Percentiles rank a stretch among this genome's conserved stretches.
phyloP scores from a whole-genome alignment of 2,329 filamentous ascomycete species.

The Ophiocordyceps camponoti-leonardi region DNA sequence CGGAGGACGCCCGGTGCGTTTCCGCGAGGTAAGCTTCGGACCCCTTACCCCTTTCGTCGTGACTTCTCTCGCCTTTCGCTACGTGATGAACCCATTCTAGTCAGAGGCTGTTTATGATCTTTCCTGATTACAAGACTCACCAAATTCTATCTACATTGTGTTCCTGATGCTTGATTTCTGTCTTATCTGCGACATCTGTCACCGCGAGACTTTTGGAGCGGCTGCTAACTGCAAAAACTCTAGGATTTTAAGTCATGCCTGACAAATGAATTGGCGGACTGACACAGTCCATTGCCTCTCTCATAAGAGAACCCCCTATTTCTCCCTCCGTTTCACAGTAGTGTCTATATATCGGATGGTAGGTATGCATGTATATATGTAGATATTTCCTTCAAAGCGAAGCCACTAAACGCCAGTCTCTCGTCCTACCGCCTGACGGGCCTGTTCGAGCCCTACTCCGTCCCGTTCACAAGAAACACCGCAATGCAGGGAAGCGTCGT shows the following conservation, averaged over 20 bases:
- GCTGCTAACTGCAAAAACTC: too few species aligned
- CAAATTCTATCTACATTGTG: constrained; percentile 13
- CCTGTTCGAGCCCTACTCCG: not conserved
- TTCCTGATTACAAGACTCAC: constrained; percentile 20
- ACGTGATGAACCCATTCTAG: constrained; percentile 20
- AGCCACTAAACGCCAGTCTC: not conserved
- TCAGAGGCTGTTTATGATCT: constrained; percentile 32
- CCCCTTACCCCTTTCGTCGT: not conserved
- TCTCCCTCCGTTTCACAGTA: not conserved
- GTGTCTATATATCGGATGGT: too few species aligned
- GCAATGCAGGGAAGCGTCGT: too few species aligned
- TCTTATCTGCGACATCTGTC: not conserved
- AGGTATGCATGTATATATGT: too few species aligned
- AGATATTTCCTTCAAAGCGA: not conserved
- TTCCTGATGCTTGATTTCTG: not conserved
- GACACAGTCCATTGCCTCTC: too few species aligned
- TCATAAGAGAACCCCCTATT: not conserved
- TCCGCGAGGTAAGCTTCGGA: not conserved
- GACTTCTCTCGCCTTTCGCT: not conserved
- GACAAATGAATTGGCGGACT: too few species aligned
- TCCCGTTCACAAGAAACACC: not conserved
- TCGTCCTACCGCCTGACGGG: too few species aligned
- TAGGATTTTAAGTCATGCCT: too few species aligned
- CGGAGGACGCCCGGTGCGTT: not conserved
- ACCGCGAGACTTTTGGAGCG: too few species aligned